These are phyloP conservation scores for Phylloporus scabripes DNA, from an alignment of 768 basidiomycete species.

Conservation along the genomic window DNA sequence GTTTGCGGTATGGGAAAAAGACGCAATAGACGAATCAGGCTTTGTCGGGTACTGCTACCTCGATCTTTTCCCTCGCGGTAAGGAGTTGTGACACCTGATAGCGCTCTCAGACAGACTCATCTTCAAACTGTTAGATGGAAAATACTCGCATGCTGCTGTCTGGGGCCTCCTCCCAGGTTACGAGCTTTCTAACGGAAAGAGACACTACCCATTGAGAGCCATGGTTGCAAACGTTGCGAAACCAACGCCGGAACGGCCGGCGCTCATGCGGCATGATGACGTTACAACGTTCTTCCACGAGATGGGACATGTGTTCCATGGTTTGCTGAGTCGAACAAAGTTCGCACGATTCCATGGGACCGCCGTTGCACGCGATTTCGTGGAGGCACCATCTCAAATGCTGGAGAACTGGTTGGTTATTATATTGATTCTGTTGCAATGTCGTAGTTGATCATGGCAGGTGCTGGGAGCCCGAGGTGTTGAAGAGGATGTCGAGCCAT, in stretches of 20 bases:
- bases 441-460: conserved; percentile 25
- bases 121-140: conserved; percentile 42
- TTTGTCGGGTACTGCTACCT: conserved; percentile 89
- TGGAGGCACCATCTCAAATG: conserved; percentile 91
- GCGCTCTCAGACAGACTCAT: background rate
- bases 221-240: conserved; percentile 94
- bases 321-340: conserved; percentile 61
- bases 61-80: conserved; percentile 81
- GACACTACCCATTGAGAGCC: conserved; percentile 68
- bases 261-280: conserved; percentile 81
- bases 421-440: background rate
- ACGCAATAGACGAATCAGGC: conserved; percentile 59
- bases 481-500: conserved; percentile 74
- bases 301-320: conserved; percentile 75
- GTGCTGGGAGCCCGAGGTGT: conserved; percentile 80
- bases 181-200: conserved; percentile 46
- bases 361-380: conserved; percentile 73
- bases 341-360: conserved; percentile 82
- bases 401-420: conserved; percentile 73
- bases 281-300: conserved; percentile 92
- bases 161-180: conserved; percentile 73
- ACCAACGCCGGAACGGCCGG: conserved; percentile 72
- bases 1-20: conserved; percentile 81
- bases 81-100: background rate
- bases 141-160: conserved; percentile 85